Conservation (phyloP, 2,329 filamentous ascomycete genomes). For the Pseudogymnoascus sp. region DNA sequence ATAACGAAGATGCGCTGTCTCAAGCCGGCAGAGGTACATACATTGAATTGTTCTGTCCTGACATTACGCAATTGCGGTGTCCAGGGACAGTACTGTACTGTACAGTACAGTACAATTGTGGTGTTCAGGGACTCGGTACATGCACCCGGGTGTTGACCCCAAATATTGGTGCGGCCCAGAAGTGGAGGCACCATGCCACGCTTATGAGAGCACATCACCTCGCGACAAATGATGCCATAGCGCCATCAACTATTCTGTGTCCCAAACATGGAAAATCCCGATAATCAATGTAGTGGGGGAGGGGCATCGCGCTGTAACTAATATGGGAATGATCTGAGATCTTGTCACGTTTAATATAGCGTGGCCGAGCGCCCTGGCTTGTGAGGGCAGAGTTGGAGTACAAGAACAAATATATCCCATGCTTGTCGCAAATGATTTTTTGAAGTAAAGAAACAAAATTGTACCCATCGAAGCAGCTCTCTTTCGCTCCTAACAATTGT, state of each 20-base stretch:
- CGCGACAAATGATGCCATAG: slow-evolving; percentile 7
- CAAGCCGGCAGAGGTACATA: neutral
- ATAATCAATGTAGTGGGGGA: neutral
- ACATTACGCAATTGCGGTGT: neutral
- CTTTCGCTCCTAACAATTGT: neutral
- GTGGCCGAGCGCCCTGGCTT: too few species aligned
- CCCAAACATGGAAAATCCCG: neutral
- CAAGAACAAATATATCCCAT: neutral
- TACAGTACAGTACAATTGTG: neutral
- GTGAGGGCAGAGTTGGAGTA: neutral
- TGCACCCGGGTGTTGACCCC: neutral
- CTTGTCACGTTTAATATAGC: neutral
- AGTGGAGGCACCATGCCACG: neutral
- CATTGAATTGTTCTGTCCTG: neutral
- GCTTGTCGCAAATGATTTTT: neutral
- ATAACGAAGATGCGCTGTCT: neutral
- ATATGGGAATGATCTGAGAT: neutral
- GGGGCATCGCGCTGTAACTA: neutral
- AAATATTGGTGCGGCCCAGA: neutral
- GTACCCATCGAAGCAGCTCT: neutral
- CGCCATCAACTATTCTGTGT: neutral
- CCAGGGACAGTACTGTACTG: neutral
- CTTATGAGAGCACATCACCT: slow-evolving; percentile 4
- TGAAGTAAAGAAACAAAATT: neutral
- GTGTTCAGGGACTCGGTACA: neutral